Percentiles rank a stretch among this genome's conserved stretches.
These are phyloP conservation scores for Sporisorium reilianum DNA, from an alignment of 1,284 basidiomycete genomes.

Conservation along the genomic window DNA sequence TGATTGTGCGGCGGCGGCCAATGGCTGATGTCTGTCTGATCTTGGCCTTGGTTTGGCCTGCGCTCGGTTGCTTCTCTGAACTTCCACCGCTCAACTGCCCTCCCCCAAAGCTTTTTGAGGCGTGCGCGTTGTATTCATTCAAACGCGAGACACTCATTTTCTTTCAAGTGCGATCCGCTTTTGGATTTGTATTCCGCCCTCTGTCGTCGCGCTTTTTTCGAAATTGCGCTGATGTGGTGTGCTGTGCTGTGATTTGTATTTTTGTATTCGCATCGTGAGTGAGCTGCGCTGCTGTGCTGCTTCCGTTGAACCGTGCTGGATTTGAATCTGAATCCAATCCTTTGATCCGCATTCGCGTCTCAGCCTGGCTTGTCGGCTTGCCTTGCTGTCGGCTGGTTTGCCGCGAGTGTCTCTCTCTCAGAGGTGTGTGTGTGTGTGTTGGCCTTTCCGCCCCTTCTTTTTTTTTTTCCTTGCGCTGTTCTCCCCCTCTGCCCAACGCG, in stretches of 20 bases:
- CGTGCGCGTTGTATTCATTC: background rate
- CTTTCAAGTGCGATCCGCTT: background rate
- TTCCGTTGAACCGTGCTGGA: slow-evolving; percentile 10
- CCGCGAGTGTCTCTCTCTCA: slow-evolving; percentile 11
- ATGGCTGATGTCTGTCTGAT: background rate
- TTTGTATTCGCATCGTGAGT: too few species aligned
- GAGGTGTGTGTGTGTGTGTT: background rate
- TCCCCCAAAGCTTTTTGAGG: background rate
- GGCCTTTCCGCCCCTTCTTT: background rate
- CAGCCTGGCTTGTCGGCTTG: background rate
- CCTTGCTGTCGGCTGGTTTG: slow-evolving; percentile 12
- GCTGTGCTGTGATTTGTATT: background rate
- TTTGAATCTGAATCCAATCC: background rate
- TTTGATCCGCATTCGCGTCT: slow-evolving; percentile 18
- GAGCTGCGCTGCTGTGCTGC: background rate
- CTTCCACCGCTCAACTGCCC: slow-evolving; percentile 3
- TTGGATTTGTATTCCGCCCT: slow-evolving; percentile 1
- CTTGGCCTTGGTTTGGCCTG: background rate
- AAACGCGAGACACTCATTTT: background rate
- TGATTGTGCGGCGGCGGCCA: background rate
- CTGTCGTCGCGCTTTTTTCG: background rate
- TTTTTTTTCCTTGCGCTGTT: background rate
- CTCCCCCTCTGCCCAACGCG: background rate
- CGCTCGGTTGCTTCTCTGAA: too few species aligned
- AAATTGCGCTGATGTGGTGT: background rate